Conservation (phyloP, 345 rosid genomes). For the Luvunga scandens region DNA sequence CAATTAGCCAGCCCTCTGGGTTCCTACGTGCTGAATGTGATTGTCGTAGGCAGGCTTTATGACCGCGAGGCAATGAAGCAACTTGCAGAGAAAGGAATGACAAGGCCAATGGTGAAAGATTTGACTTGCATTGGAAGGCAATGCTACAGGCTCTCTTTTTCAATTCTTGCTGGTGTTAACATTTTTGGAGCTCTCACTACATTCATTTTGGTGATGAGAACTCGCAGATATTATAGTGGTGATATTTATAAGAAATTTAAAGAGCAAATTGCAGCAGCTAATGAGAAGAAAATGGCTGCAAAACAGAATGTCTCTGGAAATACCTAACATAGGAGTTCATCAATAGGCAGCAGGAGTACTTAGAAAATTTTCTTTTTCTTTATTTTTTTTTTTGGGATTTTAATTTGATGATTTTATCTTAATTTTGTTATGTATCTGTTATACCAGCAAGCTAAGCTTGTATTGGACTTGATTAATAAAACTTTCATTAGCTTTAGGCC, state of each 20-base stretch:
- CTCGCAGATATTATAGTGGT: slow-evolving; percentile 53
- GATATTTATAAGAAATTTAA: slow-evolving; percentile 59
- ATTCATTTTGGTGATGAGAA: slow-evolving; percentile 47
- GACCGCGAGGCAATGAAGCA: slow-evolving; percentile 54
- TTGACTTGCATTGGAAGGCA: slow-evolving; percentile 45
- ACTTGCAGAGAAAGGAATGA: slow-evolving; percentile 28
- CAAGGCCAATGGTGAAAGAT: slow-evolving; percentile 26
- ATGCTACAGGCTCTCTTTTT: slow-evolving; percentile 53
- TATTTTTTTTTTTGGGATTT: neutral
- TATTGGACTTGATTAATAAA: neutral
- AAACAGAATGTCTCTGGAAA: neutral
- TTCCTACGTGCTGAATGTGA: slow-evolving; percentile 48
- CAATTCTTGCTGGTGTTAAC: slow-evolving; percentile 47
- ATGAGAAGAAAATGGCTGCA: neutral
- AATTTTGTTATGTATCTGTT: neutral
- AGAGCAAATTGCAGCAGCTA: slow-evolving; percentile 17
- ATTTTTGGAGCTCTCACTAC: slow-evolving; percentile 47
- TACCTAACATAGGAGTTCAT: neutral
- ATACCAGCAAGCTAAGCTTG: neutral
- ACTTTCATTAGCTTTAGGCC: neutral
- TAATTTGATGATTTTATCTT: neutral
- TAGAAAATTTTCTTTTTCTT: neutral
- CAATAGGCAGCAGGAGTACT: neutral
- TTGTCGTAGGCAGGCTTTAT: slow-evolving; percentile 46
- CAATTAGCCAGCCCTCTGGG: slow-evolving; percentile 66